Evolutionary conservation across 1,284 basidiomycete species (phyloP).

Genomic region (Pterulicium gracile): DNA sequence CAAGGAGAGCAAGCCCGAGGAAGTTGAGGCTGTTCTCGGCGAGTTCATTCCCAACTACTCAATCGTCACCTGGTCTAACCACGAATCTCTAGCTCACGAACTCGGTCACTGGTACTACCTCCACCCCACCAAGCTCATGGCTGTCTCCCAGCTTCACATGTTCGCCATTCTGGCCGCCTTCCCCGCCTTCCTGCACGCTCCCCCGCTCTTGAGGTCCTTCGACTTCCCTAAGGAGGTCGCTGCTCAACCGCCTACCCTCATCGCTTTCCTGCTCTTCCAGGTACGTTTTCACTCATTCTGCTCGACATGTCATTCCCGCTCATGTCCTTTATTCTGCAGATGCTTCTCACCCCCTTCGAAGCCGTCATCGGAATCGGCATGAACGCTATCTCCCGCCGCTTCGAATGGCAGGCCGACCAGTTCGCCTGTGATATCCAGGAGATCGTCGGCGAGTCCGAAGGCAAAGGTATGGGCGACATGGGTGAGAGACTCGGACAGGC

Average conservation of each 20-base stretch:
- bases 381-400: slow-evolving; percentile 73
- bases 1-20: slow-evolving; percentile 78
- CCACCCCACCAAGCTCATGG: slow-evolving; percentile 84
- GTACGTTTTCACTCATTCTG: slow-evolving; percentile 19
- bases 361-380: slow-evolving; percentile 66
- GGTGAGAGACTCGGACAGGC: slow-evolving; percentile 73
- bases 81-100: slow-evolving; percentile 58
- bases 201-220: slow-evolving; percentile 77
- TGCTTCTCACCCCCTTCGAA: slow-evolving; percentile 79
- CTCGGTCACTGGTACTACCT: slow-evolving; percentile 91
- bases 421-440: slow-evolving; percentile 66
- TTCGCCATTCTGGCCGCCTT: slow-evolving; percentile 82
- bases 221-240: slow-evolving; percentile 69
- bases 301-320: no score
- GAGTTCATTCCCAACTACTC: no score
- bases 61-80: no score
- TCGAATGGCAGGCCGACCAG: slow-evolving; percentile 86
- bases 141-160: slow-evolving; percentile 80
- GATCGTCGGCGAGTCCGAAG: slow-evolving; percentile 27
- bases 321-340: no score
- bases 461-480: slow-evolving; percentile 53
- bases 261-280: slow-evolving; percentile 86
- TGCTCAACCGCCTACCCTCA: slow-evolving; percentile 68
- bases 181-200: slow-evolving; percentile 86
- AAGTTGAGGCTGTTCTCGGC: slow-evolving; percentile 81